phyloP scores from a whole-genome alignment of 208 protist species.

The Acanthamoeba sp. region DNA sequence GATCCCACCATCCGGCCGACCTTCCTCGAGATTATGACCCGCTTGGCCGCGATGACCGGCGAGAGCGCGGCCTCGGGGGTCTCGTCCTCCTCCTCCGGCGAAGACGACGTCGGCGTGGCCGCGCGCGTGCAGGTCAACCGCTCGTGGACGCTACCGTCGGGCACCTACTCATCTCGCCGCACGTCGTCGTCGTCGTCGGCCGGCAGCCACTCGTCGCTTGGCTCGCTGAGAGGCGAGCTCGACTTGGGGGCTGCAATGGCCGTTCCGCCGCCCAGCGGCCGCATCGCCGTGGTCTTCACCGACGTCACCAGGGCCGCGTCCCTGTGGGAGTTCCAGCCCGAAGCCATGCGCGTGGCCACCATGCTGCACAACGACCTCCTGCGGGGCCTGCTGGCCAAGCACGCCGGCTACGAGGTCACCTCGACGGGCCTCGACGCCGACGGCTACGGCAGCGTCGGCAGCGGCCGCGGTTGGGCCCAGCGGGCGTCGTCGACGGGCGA shows the following conservation, averaged over 20 bases:
- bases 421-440: background rate
- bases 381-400: background rate
- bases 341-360: slow-evolving; percentile 60
- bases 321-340: slow-evolving; percentile 67
- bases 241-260: background rate
- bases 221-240: background rate
- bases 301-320: slow-evolving; percentile 8
- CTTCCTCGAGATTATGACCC: slow-evolving; percentile 62
- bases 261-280: background rate
- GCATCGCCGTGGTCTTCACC: slow-evolving; percentile 54
- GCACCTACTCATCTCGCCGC: background rate
- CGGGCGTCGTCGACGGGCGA: slow-evolving; percentile 3
- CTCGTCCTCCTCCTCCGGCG: background rate
- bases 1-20: slow-evolving; percentile 47
- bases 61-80: background rate
- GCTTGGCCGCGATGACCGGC: background rate
- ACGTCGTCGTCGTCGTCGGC: background rate
- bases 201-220: too few species aligned
- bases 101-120: background rate
- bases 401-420: slow-evolving; percentile 1
- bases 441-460: background rate
- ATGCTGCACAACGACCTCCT: slow-evolving; percentile 61
- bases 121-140: background rate
- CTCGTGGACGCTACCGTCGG: background rate
- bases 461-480: background rate